phyloP scores from a whole-genome alignment of 2,329 filamentous ascomycete genomes.

The Apiospora marii region DNA sequence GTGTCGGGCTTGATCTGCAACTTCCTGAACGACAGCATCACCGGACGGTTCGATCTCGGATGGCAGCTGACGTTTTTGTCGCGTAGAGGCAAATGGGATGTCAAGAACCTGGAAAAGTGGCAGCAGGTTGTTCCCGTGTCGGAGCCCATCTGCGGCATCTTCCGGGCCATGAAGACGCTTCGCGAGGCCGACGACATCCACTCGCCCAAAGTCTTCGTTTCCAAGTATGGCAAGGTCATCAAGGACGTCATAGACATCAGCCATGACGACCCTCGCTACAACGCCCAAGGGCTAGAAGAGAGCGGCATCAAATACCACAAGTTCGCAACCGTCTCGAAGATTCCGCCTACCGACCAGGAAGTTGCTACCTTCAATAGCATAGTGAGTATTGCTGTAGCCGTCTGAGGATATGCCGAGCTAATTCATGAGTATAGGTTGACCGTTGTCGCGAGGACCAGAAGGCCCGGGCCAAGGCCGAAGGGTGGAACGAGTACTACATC shows the following conservation, averaged over 20 bases:
- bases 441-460: constrained; percentile 65
- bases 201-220: constrained; percentile 73
- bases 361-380: constrained; percentile 59
- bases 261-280: constrained; percentile 89
- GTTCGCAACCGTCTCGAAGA: constrained; percentile 90
- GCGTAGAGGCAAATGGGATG: constrained; percentile 94
- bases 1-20: constrained; percentile 83
- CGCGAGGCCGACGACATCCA: constrained; percentile 87
- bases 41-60: constrained; percentile 78
- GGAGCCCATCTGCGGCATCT: constrained; percentile 77
- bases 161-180: constrained; percentile 92
- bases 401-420: not conserved
- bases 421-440: constrained; percentile 55
- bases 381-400: constrained; percentile 39
- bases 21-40: constrained; percentile 79
- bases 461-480: constrained; percentile 50
- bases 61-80: constrained; percentile 93
- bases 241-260: constrained; percentile 88
- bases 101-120: constrained; percentile 96
- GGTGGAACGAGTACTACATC: constrained; percentile 60
- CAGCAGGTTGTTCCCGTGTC: constrained; percentile 80
- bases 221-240: constrained; percentile 62
- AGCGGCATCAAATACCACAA: constrained; percentile 80
- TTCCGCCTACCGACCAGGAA: constrained; percentile 71
- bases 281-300: constrained; percentile 73